Conservation (phyloP, 345 rosid genomes). For the Heritiera fomes region DNA sequence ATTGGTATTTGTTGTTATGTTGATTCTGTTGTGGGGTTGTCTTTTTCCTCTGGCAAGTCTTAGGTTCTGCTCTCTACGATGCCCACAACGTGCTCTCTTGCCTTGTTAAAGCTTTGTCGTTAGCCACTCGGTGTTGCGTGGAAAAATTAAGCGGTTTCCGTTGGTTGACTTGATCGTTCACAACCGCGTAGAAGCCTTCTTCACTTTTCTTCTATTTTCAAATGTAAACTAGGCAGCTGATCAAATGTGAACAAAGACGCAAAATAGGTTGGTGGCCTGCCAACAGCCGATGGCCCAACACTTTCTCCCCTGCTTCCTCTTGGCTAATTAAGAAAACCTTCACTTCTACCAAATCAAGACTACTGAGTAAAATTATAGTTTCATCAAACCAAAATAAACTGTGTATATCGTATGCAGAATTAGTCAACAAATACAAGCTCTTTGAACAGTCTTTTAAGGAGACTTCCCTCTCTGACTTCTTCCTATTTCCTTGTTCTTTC, state of each 20-base stretch:
- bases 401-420: neutral
- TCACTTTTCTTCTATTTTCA: neutral
- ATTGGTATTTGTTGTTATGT: too few species aligned
- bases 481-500: neutral
- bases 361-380: neutral
- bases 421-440: slow-evolving; percentile 13
- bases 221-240: neutral
- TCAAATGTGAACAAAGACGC: neutral
- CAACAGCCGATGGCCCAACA: neutral
- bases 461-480: neutral
- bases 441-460: neutral
- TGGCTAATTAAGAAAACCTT: neutral
- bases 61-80: too few species aligned
- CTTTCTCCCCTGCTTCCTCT: slow-evolving; percentile 13
- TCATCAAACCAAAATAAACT: neutral
- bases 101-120: too few species aligned
- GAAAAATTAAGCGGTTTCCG: neutral
- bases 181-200: neutral
- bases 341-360: neutral
- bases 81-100: too few species aligned
- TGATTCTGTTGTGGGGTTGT: too few species aligned
- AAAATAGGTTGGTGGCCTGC: neutral
- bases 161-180: neutral
- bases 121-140: neutral
- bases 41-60: too few species aligned